Percentiles rank a stretch among this genome's conserved stretches.
phyloP scores from a whole-genome alignment of 306 rosid genomes.

The Pyrus betulifolia region DNA sequence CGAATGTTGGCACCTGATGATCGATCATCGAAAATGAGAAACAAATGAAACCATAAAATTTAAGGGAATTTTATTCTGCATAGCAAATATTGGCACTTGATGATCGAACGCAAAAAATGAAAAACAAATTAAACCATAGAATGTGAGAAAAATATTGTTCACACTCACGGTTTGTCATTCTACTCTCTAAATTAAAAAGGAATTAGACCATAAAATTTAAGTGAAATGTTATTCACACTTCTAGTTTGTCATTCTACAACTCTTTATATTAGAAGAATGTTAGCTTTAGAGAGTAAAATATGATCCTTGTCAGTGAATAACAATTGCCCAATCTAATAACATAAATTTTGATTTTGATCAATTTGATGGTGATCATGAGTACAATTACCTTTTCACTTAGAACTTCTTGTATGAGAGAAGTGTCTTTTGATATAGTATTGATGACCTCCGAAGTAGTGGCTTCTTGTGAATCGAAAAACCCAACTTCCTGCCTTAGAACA shows the following conservation, averaged over 20 bases:
- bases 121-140: not conserved
- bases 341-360: not conserved
- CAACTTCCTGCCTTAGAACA: slow-evolving; percentile 85
- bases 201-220: not conserved
- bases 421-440: slow-evolving; percentile 76
- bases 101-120: not conserved
- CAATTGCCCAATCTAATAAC: not conserved
- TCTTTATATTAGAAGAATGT: not conserved
- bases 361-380: not conserved
- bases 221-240: not conserved
- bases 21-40: not conserved
- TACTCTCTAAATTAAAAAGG: too few species aligned
- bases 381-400: slow-evolving; percentile 77
- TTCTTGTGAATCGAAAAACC: slow-evolving; percentile 81
- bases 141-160: not conserved
- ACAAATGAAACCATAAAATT: not conserved
- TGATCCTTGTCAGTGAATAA: not conserved
- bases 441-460: slow-evolving; percentile 81
- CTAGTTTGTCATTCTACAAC: not conserved
- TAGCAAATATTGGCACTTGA: not conserved
- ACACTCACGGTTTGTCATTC: not conserved
- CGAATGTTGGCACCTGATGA: slow-evolving; percentile 66
- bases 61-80: not conserved
- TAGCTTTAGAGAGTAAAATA: not conserved
- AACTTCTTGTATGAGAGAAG: slow-evolving; percentile 82